Base-by-base conservation (phyloP, 2,329 filamentous ascomycete genomes). In the Scedosporium apiospermum region DNA sequence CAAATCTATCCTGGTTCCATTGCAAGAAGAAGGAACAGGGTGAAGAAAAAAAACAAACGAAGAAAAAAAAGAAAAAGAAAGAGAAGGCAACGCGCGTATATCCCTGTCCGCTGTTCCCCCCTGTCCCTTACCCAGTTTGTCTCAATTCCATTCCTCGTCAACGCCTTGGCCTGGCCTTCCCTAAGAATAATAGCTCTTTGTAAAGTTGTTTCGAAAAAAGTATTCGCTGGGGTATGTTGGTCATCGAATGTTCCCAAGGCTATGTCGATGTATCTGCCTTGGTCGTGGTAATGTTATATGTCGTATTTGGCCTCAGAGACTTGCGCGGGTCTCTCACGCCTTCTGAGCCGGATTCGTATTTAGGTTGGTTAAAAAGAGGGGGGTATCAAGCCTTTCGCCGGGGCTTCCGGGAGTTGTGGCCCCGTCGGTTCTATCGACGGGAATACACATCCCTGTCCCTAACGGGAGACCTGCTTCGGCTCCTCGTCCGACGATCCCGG, bases 381-480 rank as follows among this genome's bases (percentile, higher is more conserved):
- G 10, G 34, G 10, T 38, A 38, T 38, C 10, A 38, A 38, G 9
- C 34, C 34, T 38, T 38, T 4, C 34, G 34, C 34, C 34, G 34
- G 10, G 10, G 34, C 34, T 38, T 38, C 34, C 34, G 34, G 34
- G 12, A 14, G 18, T 38, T 12, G n/a, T 18, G 10, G 6, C 21
- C 27, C 5, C 27, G 34, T n/a, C 27, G 44, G 9, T 66, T 58
- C 70, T 79, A 82, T 74, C 80, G 76, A 64, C 80, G 78, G 70
- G 51, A 23, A 27, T 83, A 82, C 55, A 74, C 67, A 60, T 82
- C 80, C 61, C 74, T 68, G 4, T 76, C 74, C 26, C 71, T 69
- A 14, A 69, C 72, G 3, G 74, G 75, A 4, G 75, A 76, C 64
- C 76, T 70, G 64, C 75, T 77, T 6, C 76, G 74, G 63, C 76